A percentile compares a stretch with the other conserved stretches of the same genome.
Evolutionary conservation across 169 alveolate genomes (phyloP).

Genomic region (Plasmodium sp.): DNA sequence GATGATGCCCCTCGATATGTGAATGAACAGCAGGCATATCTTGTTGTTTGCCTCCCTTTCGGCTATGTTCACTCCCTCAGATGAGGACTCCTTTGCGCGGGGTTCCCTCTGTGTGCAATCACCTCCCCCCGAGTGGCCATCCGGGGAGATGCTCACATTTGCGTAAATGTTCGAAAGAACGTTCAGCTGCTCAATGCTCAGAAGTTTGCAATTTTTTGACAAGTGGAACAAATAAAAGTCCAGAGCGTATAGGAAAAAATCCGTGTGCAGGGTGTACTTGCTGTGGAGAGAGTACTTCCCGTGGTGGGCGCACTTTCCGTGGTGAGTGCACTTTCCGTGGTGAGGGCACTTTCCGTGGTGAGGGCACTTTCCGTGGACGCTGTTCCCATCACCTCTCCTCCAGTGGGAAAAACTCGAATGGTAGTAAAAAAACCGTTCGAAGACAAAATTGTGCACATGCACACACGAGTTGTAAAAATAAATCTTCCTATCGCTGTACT

Average conservation of each 20-base stretch:
- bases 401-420: background rate
- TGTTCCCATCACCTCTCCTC: background rate
- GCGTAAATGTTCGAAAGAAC: conserved; percentile 20
- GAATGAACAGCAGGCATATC: conserved; percentile 39
- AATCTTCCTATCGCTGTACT: conserved; percentile 17
- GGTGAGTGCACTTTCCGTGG: too few relatives aligned
- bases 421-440: background rate
- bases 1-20: conserved; percentile 34
- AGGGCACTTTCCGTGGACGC: background rate
- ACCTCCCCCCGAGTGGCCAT: background rate
- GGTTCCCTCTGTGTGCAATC: background rate
- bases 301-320: too few relatives aligned
- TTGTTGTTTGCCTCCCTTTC: conserved; percentile 19
- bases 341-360: too few relatives aligned
- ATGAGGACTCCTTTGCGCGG: background rate
- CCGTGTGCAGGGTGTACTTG: conserved; percentile 34
- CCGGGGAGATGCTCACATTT: conserved; percentile 36
- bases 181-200: conserved; percentile 32
- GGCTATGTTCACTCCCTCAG: background rate
- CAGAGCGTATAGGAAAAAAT: conserved; percentile 40
- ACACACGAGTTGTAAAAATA: conserved; percentile 46
- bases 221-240: conserved; percentile 60
- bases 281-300: background rate
- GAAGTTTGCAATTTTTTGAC: conserved; percentile 22
- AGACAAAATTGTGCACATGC: conserved; percentile 19